These are phyloP conservation scores for Pseudopyrenochaeta lycopersici DNA, from an alignment of 2,329 filamentous ascomycete species.

Conservation along the genomic window DNA sequence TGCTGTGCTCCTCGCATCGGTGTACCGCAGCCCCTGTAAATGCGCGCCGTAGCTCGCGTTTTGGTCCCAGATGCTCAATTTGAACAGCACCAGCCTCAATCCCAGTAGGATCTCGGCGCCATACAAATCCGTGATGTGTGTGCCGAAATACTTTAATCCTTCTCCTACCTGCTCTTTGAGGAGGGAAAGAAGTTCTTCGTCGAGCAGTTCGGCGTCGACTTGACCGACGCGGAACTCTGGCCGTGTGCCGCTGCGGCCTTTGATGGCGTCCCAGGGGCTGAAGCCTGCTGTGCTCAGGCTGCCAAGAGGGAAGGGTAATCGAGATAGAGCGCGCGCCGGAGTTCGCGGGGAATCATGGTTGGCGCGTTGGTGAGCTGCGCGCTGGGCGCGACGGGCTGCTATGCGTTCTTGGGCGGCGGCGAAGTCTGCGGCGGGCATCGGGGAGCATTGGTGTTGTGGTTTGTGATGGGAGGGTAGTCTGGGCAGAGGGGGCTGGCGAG, in stretches of 20 bases:
- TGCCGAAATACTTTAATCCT: slow-evolving; percentile 83
- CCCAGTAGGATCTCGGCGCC: slow-evolving; percentile 82
- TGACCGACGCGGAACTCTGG: slow-evolving; percentile 94
- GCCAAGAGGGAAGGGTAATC: slow-evolving; percentile 66
- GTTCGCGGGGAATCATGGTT: slow-evolving; percentile 53
- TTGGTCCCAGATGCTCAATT: slow-evolving; percentile 96
- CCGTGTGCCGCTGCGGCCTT: slow-evolving; percentile 77
- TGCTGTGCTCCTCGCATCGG: slow-evolving; percentile 74
- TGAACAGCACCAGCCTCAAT: slow-evolving; percentile 84
- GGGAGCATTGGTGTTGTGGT: slow-evolving; percentile 22
- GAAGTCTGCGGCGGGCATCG: slow-evolving; percentile 70
- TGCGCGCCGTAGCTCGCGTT: slow-evolving; percentile 93
- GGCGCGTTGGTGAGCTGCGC: slow-evolving; percentile 70
- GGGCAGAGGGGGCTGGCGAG: slow-evolving; percentile 6
- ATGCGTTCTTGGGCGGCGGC: slow-evolving; percentile 89
- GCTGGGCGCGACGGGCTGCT: slow-evolving; percentile 78
- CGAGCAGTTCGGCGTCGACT: slow-evolving; percentile 92
- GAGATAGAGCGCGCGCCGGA: slow-evolving; percentile 53
- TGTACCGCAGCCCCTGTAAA: slow-evolving; percentile 89
- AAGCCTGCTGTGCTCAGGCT: slow-evolving; percentile 60
- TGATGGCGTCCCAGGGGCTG: slow-evolving; percentile 74
- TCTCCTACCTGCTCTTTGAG: slow-evolving; percentile 87
- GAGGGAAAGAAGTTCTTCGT: slow-evolving; percentile 89
- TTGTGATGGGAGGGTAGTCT: slow-evolving; percentile 1
- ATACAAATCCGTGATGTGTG: slow-evolving; percentile 84